Evolutionary conservation across 2,329 filamentous ascomycete species (phyloP).

Genomic region (Orbilia ellipsospora): DNA sequence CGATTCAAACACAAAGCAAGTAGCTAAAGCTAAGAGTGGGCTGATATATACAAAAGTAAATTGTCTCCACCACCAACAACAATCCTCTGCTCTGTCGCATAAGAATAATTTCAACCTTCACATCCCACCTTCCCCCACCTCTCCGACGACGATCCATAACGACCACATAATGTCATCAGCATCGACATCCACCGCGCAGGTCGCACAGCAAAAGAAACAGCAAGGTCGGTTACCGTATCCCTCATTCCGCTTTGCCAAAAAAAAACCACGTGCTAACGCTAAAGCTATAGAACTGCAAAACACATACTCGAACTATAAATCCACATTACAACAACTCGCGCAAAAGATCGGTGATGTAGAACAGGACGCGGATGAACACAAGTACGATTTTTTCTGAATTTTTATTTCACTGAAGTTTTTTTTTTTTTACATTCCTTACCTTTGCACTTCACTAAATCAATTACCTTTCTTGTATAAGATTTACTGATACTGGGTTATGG

Average conservation of each 20-base stretch:
- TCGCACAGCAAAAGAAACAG: conserved; percentile 60
- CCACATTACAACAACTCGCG: conserved; percentile 86
- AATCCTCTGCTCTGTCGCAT: conserved; percentile 6
- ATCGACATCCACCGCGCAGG: conserved; percentile 33
- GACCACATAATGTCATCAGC: conserved; percentile 34
- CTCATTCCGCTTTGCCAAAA: background rate
- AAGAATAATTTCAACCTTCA: conserved; percentile 12
- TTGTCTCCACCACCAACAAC: conserved; percentile 37
- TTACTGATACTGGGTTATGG: too few species aligned
- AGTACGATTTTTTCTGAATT: conserved; percentile 70
- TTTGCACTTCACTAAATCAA: too few species aligned
- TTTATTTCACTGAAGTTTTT: too few species aligned
- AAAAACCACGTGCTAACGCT: background rate
- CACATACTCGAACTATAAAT: conserved; percentile 82
- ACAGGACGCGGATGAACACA: conserved; percentile 97
- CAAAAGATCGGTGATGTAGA: conserved; percentile 98
- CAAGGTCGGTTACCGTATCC: conserved; percentile 58
- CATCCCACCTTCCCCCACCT: conserved; percentile 2
- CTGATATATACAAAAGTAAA: conserved; percentile 29
- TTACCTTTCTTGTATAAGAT: too few species aligned
- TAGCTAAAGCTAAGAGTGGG: conserved; percentile 20
- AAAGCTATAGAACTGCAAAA: conserved; percentile 76
- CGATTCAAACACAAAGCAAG: too few species aligned
- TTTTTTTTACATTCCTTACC: too few species aligned
- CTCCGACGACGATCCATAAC: background rate